Evolutionary conservation across 2,329 filamentous ascomycete genomes (phyloP).

Genomic region (Venturia aucupariae): DNA sequence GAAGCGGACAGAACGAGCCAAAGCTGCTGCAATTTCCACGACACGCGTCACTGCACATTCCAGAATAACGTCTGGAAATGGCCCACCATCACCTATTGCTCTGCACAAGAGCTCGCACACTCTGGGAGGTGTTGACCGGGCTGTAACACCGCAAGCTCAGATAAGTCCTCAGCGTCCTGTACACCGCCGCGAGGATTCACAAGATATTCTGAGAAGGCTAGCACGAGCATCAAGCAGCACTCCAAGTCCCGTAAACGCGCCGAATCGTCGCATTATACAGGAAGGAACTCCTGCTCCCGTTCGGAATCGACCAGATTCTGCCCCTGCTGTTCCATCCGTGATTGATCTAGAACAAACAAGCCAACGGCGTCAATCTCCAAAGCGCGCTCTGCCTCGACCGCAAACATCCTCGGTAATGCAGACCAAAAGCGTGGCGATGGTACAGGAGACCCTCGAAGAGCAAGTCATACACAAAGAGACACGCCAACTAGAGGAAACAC

Average conservation of each 20-base stretch:
- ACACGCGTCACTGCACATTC: constrained; percentile 24
- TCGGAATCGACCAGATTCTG: neutral
- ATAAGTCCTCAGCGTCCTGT: constrained; percentile 22
- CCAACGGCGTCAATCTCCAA: neutral
- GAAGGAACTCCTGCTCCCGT: neutral
- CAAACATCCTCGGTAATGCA: neutral
- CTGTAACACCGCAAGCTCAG: constrained; percentile 21
- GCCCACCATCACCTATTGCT: constrained; percentile 2
- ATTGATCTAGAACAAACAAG: neutral
- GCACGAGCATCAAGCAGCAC: constrained; percentile 37
- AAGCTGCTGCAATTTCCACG: neutral
- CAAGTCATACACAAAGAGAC: neutral
- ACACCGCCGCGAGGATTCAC: constrained; percentile 34
- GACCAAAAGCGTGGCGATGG: neutral
- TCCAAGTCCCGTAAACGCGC: constrained; percentile 30
- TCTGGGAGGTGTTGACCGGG: constrained; percentile 23
- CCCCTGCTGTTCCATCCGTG: neutral
- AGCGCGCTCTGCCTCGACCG: neutral
- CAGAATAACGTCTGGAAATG: neutral
- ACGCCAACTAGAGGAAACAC: neutral
- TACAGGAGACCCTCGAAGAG: neutral
- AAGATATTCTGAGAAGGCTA: constrained; percentile 36
- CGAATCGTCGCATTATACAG: neutral
- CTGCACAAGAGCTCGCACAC: constrained; percentile 26
- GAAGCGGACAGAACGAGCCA: constrained; percentile 12